Conservation (phyloP, 805 yeast species). For the Maudiozyma serrabonitensis region DNA sequence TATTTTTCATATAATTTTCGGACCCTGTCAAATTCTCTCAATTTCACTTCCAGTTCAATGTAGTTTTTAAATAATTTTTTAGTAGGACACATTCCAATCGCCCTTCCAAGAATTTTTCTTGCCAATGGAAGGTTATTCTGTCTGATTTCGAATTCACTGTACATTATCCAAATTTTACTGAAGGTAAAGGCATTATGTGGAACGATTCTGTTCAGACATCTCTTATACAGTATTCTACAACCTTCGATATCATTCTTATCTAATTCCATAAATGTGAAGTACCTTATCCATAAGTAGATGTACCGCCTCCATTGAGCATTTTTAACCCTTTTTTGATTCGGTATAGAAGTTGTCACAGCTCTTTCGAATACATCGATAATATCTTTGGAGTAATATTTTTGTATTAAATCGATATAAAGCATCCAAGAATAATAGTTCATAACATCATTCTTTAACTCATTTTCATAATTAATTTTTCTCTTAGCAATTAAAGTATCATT, state of each 20-base stretch:
- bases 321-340: conserved; percentile 24
- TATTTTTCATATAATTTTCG: conserved; percentile 61
- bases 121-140: conserved; percentile 42
- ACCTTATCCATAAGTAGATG: conserved; percentile 60
- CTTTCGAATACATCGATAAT: conserved; percentile 8
- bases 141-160: conserved; percentile 66
- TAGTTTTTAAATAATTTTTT: conserved; percentile 51
- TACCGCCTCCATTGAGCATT: conserved; percentile 58
- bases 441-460: conserved; percentile 37
- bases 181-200: conserved; percentile 59
- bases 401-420: conserved; percentile 48
- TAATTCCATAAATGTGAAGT: conserved; percentile 54
- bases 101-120: conserved; percentile 60
- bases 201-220: conserved; percentile 35
- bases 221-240: conserved; percentile 44
- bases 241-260: conserved; percentile 32
- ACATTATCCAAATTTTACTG: conserved; percentile 63
- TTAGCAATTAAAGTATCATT: conserved; percentile 44
- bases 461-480: conserved; percentile 47
- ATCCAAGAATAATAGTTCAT: conserved; percentile 77
- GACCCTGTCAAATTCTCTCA: conserved; percentile 76
- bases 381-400: conserved; percentile 26
- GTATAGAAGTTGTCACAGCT: conserved; percentile 13
- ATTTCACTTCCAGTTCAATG: conserved; percentile 51
- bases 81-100: conserved; percentile 61